A percentile compares a stretch with the other conserved stretches of the same genome.
Evolutionary conservation across 176 grass and related monocot species (phyloP).

Genomic region (Zoysia japonica): DNA sequence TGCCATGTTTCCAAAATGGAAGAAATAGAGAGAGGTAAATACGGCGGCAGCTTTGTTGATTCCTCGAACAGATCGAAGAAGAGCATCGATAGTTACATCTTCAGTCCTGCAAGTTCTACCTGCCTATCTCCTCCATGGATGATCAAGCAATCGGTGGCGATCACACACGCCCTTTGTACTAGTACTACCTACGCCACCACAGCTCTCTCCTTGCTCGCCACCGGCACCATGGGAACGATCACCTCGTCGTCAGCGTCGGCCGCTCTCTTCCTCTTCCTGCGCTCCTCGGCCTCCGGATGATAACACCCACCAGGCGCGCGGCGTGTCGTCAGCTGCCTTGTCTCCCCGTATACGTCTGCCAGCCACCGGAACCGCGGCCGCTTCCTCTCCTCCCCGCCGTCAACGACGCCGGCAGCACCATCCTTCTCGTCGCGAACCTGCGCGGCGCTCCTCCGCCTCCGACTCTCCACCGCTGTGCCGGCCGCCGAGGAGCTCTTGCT

Average conservation of each 20-base stretch:
- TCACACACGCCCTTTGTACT: neutral
- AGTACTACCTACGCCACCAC: neutral
- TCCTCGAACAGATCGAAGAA: too few relatives aligned
- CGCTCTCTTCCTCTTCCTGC: neutral
- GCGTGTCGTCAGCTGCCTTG: neutral
- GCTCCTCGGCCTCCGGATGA: neutral
- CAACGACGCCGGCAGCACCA: neutral
- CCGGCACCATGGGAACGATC: neutral
- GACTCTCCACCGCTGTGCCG: neutral
- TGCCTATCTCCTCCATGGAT: neutral
- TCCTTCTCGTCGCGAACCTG: neutral
- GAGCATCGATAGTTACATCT: too few relatives aligned
- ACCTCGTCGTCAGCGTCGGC: neutral
- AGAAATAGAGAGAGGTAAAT: neutral
- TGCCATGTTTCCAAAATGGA: neutral
- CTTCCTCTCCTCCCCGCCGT: slow-evolving; percentile 14
- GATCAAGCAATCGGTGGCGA: neutral
- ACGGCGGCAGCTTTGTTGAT: neutral
- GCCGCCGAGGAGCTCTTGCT: too few relatives aligned
- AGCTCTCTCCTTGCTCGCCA: neutral
- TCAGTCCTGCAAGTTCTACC: too few relatives aligned
- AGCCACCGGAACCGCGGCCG: slow-evolving; percentile 49
- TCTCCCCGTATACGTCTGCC: slow-evolving; percentile 38
- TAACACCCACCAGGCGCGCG: neutral
- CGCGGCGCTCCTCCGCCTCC: neutral